phyloP scores from a whole-genome alignment of 768 basidiomycete species.

The Suillus lakei region DNA sequence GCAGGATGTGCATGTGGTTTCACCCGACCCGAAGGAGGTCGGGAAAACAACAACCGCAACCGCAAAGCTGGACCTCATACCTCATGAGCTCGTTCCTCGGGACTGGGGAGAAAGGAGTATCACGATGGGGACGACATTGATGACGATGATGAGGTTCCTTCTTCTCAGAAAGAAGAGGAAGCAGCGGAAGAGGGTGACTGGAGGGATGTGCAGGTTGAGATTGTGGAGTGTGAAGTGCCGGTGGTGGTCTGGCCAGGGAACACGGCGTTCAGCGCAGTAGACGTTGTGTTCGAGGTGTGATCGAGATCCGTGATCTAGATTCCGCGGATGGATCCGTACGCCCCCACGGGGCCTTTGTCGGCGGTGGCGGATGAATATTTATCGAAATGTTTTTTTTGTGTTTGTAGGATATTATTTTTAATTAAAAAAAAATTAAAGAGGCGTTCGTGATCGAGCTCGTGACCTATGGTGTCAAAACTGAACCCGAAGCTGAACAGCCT shows the following conservation, averaged over 20 bases:
- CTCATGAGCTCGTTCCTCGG: slow-evolving; percentile 46
- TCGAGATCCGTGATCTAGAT: slow-evolving; percentile 7
- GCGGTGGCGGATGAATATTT: neutral
- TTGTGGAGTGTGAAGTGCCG: slow-evolving; percentile 93
- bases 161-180: slow-evolving; percentile 49
- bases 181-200: slow-evolving; percentile 64
- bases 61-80: slow-evolving; percentile 42
- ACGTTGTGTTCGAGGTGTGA: slow-evolving; percentile 70
- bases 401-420: slow-evolving; percentile 1
- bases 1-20: slow-evolving; percentile 29
- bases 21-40: neutral
- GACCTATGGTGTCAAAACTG: neutral
- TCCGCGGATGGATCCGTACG: neutral
- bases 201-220: slow-evolving; percentile 75
- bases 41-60: neutral
- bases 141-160: slow-evolving; percentile 30
- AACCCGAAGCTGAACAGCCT: neutral
- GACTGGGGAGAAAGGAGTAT: slow-evolving; percentile 50
- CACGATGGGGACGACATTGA: slow-evolving; percentile 59
- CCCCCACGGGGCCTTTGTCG: neutral
- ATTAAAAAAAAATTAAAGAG: neutral
- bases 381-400: neutral
- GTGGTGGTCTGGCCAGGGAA: slow-evolving; percentile 89
- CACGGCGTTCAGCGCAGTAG: slow-evolving; percentile 80
- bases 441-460: neutral